Percentiles rank a stretch among this genome's conserved stretches.
phyloP scores from a whole-genome alignment of 371 early-diverging fungal species.

The Dinochytrium kinnereticum region DNA sequence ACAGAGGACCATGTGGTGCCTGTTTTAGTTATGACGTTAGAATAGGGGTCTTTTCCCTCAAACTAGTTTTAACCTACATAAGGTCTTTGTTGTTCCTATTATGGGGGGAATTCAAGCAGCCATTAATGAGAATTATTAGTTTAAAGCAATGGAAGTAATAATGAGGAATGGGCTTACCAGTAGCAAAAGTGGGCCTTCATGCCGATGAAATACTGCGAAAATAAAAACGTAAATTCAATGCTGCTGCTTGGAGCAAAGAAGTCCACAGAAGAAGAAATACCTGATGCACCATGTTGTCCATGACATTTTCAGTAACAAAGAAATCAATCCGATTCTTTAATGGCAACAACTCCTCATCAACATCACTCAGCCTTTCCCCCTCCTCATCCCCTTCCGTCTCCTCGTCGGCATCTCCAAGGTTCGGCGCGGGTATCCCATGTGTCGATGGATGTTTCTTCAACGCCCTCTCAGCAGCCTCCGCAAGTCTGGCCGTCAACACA shows the following conservation, averaged over 20 bases:
- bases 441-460: constrained; percentile 15
- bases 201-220: constrained; percentile 45
- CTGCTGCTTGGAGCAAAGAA: not conserved
- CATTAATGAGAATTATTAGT: no score
- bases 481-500: constrained; percentile 34
- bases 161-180: constrained; percentile 33
- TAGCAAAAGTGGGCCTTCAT: constrained; percentile 53
- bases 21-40: not conserved
- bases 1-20: constrained; percentile 5
- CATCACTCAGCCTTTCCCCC: no score
- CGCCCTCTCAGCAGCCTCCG: constrained; percentile 32
- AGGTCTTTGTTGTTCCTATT: constrained; percentile 8
- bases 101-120: no score
- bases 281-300: constrained; percentile 47
- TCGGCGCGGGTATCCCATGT: no score
- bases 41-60: not conserved
- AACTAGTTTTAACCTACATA: not conserved
- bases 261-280: not conserved
- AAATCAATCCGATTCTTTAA: constrained; percentile 42
- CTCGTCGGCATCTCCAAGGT: no score
- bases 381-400: not conserved
- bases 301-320: constrained; percentile 45
- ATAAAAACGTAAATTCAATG: no score
- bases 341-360: constrained; percentile 20
- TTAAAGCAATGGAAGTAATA: not conserved